These are phyloP conservation scores for Schizophyllum amplum DNA, from an alignment of 1,284 basidiomycete genomes.

Conservation along the genomic window DNA sequence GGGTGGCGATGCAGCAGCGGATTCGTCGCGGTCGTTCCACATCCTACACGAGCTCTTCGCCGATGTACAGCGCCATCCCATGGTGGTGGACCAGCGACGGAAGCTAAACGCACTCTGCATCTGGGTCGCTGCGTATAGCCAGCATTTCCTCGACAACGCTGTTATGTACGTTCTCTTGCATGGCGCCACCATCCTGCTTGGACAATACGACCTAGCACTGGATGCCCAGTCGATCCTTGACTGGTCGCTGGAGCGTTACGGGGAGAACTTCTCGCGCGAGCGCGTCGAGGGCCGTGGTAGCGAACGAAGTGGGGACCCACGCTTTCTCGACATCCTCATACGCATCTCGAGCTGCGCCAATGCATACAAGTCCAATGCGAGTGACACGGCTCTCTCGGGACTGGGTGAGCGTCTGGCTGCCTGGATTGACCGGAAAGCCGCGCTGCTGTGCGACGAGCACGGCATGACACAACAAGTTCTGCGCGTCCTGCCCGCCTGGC, in stretches of 20 bases:
- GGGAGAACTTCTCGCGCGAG: slow-evolving; percentile 12
- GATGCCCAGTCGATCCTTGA: slow-evolving; percentile 69
- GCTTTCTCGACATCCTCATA: slow-evolving; percentile 58
- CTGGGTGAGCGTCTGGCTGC: slow-evolving; percentile 40
- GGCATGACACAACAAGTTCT: slow-evolving; percentile 36
- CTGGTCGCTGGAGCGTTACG: slow-evolving; percentile 61
- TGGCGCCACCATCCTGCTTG: slow-evolving; percentile 58
- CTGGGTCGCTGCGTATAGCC: slow-evolving; percentile 54
- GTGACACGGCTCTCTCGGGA: slow-evolving; percentile 20
- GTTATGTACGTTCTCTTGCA: slow-evolving; percentile 64
- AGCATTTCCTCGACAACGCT: slow-evolving; percentile 47
- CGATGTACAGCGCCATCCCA: slow-evolving; percentile 56
- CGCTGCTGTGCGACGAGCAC: slow-evolving; percentile 30
- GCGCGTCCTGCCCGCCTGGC: slow-evolving; percentile 66
- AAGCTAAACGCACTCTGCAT: slow-evolving; percentile 68
- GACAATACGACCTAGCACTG: slow-evolving; percentile 59
- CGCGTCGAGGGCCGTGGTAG: background rate
- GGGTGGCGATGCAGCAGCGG: slow-evolving; percentile 26
- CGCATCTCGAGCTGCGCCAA: slow-evolving; percentile 53
- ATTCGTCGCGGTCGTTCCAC: slow-evolving; percentile 61
- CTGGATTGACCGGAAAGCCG: slow-evolving; percentile 58
- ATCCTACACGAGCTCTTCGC: slow-evolving; percentile 70
- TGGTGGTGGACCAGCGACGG: slow-evolving; percentile 83
- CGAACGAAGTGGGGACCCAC: slow-evolving; percentile 30
- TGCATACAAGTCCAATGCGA: slow-evolving; percentile 26